Evolutionary conservation across 495 filamentous ascomycete genomes (phyloP).

Genomic region (Cudoniella acicularis): DNA sequence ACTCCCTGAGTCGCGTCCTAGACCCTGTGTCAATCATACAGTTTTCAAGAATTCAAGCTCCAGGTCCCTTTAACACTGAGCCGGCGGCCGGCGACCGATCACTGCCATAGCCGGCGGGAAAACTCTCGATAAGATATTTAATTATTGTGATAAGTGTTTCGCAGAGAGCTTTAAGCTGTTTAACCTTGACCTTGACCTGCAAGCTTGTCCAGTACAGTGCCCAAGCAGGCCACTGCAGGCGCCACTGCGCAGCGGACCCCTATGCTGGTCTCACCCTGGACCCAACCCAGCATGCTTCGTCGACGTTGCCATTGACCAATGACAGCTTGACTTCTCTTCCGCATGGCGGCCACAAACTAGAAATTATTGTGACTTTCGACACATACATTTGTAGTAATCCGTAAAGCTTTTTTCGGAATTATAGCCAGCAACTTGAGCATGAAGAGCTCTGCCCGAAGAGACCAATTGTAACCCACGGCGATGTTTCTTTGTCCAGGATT

Average conservation of each 20-base stretch:
- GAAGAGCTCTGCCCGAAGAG: not conserved
- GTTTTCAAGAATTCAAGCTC: not conserved
- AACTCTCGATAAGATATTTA: not conserved
- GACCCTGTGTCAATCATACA: conserved; percentile 15
- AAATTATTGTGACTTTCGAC: not conserved
- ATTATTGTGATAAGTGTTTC: not conserved
- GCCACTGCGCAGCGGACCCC: not conserved
- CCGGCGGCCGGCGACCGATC: not conserved
- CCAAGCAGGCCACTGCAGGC: not conserved
- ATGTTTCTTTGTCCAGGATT: not conserved
- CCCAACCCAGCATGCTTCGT: not conserved
- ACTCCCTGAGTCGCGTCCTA: not conserved
- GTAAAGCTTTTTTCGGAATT: not conserved
- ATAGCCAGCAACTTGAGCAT: not conserved
- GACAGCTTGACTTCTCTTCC: not conserved
- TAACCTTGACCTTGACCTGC: not conserved
- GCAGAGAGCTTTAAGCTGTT: not conserved
- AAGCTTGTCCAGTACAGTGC: too few species aligned
- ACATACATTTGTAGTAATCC: not conserved
- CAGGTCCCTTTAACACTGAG: not conserved
- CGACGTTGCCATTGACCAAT: not conserved
- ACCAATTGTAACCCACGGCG: conserved; percentile 2
- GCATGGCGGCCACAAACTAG: not conserved
- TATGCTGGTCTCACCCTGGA: not conserved
- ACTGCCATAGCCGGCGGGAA: not conserved